Conservation (phyloP, 371 early-diverging fungal genomes). For the Rhizopus arrhizus region DNA sequence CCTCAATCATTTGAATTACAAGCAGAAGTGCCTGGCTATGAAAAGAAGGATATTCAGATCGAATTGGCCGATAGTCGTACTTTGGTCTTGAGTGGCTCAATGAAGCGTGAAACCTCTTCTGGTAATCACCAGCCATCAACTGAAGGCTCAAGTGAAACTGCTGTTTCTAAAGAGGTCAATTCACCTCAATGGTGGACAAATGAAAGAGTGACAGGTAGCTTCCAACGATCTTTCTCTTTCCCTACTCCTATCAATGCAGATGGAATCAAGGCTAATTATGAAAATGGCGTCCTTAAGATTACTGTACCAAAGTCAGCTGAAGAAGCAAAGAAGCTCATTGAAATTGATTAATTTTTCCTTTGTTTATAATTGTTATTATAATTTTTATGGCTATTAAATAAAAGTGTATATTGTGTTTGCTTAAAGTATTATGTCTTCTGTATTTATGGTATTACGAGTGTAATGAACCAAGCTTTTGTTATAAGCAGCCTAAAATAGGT, state of each 20-base stretch:
- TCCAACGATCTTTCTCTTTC: constrained; percentile 30
- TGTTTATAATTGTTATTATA: too few species aligned
- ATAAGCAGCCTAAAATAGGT: too few species aligned
- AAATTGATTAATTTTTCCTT: too few species aligned
- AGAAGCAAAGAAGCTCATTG: neutral
- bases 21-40: constrained; percentile 31
- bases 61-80: constrained; percentile 29
- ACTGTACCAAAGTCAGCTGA: constrained; percentile 29
- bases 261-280: constrained; percentile 33
- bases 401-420: too few species aligned
- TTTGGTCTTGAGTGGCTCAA: constrained; percentile 23
- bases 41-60: constrained; percentile 30
- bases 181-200: constrained; percentile 28
- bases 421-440: too few species aligned
- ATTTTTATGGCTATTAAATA: too few species aligned
- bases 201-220: constrained; percentile 32
- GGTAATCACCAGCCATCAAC: neutral
- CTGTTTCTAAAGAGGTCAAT: neutral
- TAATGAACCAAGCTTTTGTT: too few species aligned
- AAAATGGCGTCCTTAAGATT: constrained; percentile 34
- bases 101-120: constrained; percentile 6
- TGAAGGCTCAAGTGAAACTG: neutral
- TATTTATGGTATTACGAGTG: too few species aligned
- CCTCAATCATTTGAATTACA: constrained; percentile 25
- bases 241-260: constrained; percentile 26